Percentiles rank a stretch among this genome's conserved stretches.
These are phyloP conservation scores for Penicillium sclerotiorum DNA, from an alignment of 2,329 filamentous ascomycete species.

Conservation along the genomic window DNA sequence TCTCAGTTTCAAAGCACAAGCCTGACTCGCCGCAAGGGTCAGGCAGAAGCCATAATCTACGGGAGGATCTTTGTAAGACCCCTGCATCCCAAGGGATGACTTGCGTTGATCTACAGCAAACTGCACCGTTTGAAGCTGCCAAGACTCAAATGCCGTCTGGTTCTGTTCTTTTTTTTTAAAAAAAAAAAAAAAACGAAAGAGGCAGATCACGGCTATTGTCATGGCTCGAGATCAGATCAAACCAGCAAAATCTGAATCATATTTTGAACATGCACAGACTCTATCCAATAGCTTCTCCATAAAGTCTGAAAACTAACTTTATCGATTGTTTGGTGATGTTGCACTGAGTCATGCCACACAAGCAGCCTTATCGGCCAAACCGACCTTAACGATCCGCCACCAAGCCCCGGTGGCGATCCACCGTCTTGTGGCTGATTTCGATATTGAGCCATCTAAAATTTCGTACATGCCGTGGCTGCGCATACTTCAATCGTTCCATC, in stretches of 20 bases:
- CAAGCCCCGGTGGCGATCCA: slow-evolving; percentile 13
- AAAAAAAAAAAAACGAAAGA: too few relatives aligned
- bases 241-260: neutral
- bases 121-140: neutral
- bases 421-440: slow-evolving; percentile 18
- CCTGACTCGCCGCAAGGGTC: slow-evolving; percentile 30
- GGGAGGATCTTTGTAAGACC: slow-evolving; percentile 19
- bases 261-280: neutral
- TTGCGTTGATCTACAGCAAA: neutral
- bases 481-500: neutral
- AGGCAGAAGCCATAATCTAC: slow-evolving; percentile 5
- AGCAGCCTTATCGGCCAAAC: slow-evolving; percentile 8
- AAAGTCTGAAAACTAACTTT: slow-evolving; percentile 18
- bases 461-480: slow-evolving; percentile 12
- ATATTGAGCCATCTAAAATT: slow-evolving; percentile 2
- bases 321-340: slow-evolving; percentile 13
- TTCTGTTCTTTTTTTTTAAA: neutral
- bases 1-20: slow-evolving; percentile 24
- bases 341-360: slow-evolving; percentile 22
- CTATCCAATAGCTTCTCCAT: neutral
- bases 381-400: slow-evolving; percentile 10
- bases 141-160: neutral
- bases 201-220: neutral
- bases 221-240: neutral
- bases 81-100: slow-evolving; percentile 24